A percentile compares a stretch with the other conserved stretches of the same genome.
Evolutionary conservation across 345 rosid genomes (phyloP).

Genomic region (Aquilaria sinensis): DNA sequence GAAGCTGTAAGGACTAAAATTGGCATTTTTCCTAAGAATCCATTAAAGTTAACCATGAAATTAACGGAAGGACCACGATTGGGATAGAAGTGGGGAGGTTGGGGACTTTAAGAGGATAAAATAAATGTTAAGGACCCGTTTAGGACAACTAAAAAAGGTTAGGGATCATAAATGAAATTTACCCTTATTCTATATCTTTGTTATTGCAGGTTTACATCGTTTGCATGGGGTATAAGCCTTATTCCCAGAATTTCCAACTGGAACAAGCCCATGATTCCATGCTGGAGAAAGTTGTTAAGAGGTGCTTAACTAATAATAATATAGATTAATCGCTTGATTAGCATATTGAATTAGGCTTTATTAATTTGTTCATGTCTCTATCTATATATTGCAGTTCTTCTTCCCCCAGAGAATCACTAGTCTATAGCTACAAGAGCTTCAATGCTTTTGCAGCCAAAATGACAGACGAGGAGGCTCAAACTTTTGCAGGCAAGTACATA

Average conservation of each 20-base stretch:
- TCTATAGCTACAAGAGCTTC: constrained; percentile 34
- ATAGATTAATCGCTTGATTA: neutral
- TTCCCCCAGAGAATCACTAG: constrained; percentile 21
- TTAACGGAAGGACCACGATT: no score
- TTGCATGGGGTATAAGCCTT: constrained; percentile 31
- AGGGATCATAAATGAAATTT: no score
- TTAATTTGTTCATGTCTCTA: neutral
- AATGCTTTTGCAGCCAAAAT: constrained; percentile 41
- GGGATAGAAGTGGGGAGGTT: no score
- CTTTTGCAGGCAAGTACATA: constrained; percentile 21
- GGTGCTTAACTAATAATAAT: constrained; percentile 13
- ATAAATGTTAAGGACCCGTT: no score
- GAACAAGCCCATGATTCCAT: constrained; percentile 22
- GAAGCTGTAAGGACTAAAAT: no score
- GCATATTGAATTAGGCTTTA: neutral
- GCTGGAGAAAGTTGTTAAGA: constrained; percentile 29
- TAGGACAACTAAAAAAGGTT: no score
- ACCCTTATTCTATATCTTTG: neutral
- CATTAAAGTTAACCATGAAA: no score
- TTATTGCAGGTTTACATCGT: constrained; percentile 26
- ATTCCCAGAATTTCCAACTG: constrained; percentile 11
- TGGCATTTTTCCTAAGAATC: no score
- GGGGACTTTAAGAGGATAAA: no score
- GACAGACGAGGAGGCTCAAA: constrained; percentile 31
- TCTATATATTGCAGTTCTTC: constrained; percentile 16